These are phyloP conservation scores for Wickerhamiella vanderwaltii DNA, from an alignment of 805 yeast genomes.

Conservation along the genomic window DNA sequence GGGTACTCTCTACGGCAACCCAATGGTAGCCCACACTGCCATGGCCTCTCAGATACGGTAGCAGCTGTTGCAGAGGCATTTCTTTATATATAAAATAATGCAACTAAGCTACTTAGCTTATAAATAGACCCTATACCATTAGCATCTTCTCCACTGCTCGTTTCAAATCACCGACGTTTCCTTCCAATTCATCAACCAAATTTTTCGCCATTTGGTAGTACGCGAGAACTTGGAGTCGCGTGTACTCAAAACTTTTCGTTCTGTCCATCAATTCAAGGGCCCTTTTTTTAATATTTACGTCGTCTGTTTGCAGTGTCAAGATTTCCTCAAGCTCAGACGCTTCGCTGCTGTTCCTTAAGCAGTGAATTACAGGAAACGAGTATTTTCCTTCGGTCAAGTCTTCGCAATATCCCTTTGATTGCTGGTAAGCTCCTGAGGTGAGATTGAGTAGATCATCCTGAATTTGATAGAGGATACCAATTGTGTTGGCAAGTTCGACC, in stretches of 20 bases:
- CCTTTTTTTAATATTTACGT: conserved; percentile 36
- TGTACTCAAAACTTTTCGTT: conserved; percentile 34
- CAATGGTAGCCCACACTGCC: too few species aligned
- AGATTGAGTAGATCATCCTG: conserved; percentile 75
- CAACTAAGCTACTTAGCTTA: too few species aligned
- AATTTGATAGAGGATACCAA: conserved; percentile 80
- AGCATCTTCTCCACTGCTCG: background rate
- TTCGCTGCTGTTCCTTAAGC: conserved; percentile 31
- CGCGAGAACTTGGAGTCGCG: conserved; percentile 24
- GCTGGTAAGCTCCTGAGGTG: conserved; percentile 36
- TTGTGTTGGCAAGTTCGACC: conserved; percentile 52
- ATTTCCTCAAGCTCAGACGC: conserved; percentile 28
- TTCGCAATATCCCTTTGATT: conserved; percentile 68
- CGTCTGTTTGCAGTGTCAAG: conserved; percentile 41
- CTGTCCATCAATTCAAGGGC: conserved; percentile 38
- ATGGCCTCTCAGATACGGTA: too few species aligned
- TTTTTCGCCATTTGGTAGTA: conserved; percentile 23
- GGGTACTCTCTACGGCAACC: too few species aligned
- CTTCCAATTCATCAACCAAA: conserved; percentile 17
- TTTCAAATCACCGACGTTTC: background rate
- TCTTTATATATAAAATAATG: too few species aligned
- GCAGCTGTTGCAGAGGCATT: too few species aligned
- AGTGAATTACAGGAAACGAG: conserved; percentile 74
- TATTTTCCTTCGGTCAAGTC: conserved; percentile 84
- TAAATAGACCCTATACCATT: background rate